phyloP scores from a whole-genome alignment of 2,329 filamentous ascomycete genomes.

The Nannizzia gypsea region DNA sequence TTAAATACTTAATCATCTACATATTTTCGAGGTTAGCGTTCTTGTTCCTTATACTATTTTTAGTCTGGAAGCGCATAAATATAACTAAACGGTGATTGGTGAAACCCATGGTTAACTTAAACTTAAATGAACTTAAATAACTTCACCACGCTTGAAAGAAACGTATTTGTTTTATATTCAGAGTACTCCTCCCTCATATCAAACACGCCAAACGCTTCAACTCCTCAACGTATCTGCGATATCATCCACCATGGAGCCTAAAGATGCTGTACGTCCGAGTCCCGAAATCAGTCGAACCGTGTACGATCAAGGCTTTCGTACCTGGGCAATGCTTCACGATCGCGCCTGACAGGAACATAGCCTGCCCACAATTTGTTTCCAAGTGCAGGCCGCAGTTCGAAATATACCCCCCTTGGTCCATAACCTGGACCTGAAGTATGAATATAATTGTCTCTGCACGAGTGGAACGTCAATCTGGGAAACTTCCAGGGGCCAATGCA shows the following conservation, averaged over 20 bases:
- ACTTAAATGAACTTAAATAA: no score
- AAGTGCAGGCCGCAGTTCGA: conserved; percentile 3
- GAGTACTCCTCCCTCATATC: neutral
- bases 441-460: conserved; percentile 3
- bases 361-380: conserved; percentile 8
- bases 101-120: no score
- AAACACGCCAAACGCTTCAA: neutral
- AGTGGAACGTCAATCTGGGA: conserved; percentile 8
- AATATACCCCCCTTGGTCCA: conserved; percentile 5
- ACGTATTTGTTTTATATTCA: no score
- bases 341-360: neutral
- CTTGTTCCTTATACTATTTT: no score
- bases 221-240: neutral
- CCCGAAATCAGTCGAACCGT: neutral
- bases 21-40: no score
- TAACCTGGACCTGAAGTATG: neutral
- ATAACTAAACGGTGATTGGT: no score
- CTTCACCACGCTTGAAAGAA: no score
- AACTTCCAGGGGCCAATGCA: conserved; percentile 6
- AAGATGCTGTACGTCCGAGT: neutral
- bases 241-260: neutral
- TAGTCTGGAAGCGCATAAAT: no score
- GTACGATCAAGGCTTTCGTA: neutral
- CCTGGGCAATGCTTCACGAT: neutral
- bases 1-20: no score